Conservation (phyloP, 495 filamentous ascomycete species). For the Neurospora sp. region DNA sequence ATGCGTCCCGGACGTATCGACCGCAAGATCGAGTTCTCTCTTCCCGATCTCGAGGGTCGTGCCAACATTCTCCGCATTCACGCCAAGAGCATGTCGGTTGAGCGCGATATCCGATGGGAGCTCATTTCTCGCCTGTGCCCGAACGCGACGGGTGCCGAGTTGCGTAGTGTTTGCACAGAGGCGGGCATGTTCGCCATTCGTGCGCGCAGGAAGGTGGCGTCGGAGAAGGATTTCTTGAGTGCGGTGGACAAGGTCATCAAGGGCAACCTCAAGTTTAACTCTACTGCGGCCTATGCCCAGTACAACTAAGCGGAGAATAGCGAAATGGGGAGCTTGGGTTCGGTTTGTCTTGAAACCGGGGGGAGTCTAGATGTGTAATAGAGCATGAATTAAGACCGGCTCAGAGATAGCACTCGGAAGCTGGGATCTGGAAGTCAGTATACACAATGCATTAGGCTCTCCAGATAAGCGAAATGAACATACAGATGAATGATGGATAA, state of each 20-base stretch:
- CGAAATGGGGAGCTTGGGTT: not conserved
- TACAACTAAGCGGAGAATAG: slow-evolving; percentile 64
- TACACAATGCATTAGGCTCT: not conserved
- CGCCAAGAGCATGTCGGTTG: slow-evolving; percentile 98
- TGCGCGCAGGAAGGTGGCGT: slow-evolving; percentile 92
- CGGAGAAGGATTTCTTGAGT: slow-evolving; percentile 97
- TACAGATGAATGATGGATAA: not conserved
- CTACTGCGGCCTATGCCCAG: slow-evolving; percentile 96
- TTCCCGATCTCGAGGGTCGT: slow-evolving; percentile 91
- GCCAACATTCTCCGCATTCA: slow-evolving; percentile 97
- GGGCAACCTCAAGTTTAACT: slow-evolving; percentile 98
- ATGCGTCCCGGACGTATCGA: slow-evolving; percentile 98
- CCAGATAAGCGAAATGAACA: not conserved
- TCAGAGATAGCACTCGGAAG: not conserved
- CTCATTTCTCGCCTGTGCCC: slow-evolving; percentile 92
- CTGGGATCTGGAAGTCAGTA: not conserved
- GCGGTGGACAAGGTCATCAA: slow-evolving; percentile 99
- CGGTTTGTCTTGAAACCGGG: not conserved
- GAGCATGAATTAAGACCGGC: not conserved
- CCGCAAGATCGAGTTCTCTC: slow-evolving; percentile 95
- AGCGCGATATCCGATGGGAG: slow-evolving; percentile 98
- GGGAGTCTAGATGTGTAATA: slow-evolving; percentile 18
- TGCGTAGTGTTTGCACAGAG: slow-evolving; percentile 95
- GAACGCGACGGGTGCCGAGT: slow-evolving; percentile 91
- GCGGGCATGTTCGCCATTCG: slow-evolving; percentile 98